These are phyloP conservation scores for Ceratorhiza oryzae-sativae DNA, from an alignment of 1,284 basidiomycete genomes.

Conservation along the genomic window DNA sequence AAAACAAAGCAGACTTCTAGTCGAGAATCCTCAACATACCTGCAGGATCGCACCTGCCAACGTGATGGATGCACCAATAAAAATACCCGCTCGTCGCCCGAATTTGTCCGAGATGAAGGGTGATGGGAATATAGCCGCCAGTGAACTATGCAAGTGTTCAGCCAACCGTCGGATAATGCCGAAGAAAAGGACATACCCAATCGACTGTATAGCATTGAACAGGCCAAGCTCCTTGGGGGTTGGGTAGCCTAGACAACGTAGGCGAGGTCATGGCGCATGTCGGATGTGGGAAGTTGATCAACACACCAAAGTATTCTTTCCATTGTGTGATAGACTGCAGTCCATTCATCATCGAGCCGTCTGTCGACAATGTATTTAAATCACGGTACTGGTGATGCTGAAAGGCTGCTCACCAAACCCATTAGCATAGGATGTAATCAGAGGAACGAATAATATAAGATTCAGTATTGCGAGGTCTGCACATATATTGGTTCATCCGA, in stretches of 20 bases:
- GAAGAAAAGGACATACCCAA: conserved; percentile 42
- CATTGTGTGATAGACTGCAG: conserved; percentile 41
- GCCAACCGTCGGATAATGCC: background rate
- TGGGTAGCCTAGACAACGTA: conserved; percentile 18
- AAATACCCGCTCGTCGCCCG: conserved; percentile 48
- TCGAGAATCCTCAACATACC: background rate
- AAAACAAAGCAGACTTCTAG: background rate
- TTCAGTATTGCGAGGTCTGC: conserved; percentile 42
- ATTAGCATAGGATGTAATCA: conserved; percentile 77
- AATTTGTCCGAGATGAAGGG: conserved; percentile 48
- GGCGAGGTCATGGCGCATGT: background rate
- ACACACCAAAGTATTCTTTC: conserved; percentile 34
- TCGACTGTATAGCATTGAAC: conserved; percentile 74
- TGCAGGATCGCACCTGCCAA: conserved; percentile 10
- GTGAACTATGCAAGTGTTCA: conserved; percentile 4
- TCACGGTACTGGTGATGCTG: background rate
- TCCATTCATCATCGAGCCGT: conserved; percentile 46
- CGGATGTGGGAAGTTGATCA: background rate
- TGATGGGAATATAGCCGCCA: conserved; percentile 38
- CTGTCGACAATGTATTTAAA: conserved; percentile 5
- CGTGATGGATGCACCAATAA: conserved; percentile 44
- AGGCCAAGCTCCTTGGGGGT: conserved; percentile 59
- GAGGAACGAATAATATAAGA: conserved; percentile 46
- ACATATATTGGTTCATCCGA: background rate
- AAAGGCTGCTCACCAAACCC: conserved; percentile 68